These are phyloP conservation scores for Bathelium albidoporum DNA, from an alignment of 495 filamentous ascomycete species.

Conservation along the genomic window DNA sequence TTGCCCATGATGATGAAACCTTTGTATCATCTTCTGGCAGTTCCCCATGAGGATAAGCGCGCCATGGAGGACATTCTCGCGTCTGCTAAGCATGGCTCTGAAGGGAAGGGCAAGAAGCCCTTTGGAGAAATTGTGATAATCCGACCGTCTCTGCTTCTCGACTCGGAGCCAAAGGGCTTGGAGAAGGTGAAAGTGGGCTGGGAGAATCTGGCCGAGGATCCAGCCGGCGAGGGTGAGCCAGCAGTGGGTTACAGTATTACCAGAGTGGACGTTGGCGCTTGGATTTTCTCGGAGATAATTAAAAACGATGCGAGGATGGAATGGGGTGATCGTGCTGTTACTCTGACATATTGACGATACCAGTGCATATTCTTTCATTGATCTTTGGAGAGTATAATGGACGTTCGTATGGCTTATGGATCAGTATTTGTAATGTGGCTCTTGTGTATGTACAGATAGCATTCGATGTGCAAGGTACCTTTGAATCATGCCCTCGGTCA, in stretches of 20 bases:
- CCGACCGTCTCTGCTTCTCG: slow-evolving; percentile 16
- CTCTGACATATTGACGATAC: slow-evolving; percentile 12
- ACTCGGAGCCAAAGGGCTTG: slow-evolving; percentile 18
- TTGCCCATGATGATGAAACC: slow-evolving; percentile 40
- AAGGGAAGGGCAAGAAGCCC: slow-evolving; percentile 23
- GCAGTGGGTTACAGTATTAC: slow-evolving; percentile 23
- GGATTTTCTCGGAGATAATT: slow-evolving; percentile 23
- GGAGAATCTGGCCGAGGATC: slow-evolving; percentile 5
- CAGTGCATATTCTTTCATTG: too few species aligned
- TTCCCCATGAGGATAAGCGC: slow-evolving; percentile 49
- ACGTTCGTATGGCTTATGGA: too few species aligned
- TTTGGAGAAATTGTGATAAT: slow-evolving; percentile 8
- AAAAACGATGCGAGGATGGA: slow-evolving; percentile 9
- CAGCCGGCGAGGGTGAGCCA: slow-evolving; percentile 9
- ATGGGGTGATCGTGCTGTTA: slow-evolving; percentile 10
- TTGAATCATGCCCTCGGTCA: too few species aligned
- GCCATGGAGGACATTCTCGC: slow-evolving; percentile 44
- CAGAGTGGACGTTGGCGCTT: slow-evolving; percentile 27
- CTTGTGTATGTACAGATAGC: too few species aligned
- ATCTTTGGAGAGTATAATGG: too few species aligned
- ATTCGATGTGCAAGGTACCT: too few species aligned
- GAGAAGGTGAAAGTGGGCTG: slow-evolving; percentile 19
- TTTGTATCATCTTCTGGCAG: slow-evolving; percentile 42
- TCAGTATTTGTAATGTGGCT: too few species aligned
- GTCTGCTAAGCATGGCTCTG: slow-evolving; percentile 29